Evolutionary conservation across 2,329 filamentous ascomycete species (phyloP).

Genomic region (Rhinocladiella mackenziei): DNA sequence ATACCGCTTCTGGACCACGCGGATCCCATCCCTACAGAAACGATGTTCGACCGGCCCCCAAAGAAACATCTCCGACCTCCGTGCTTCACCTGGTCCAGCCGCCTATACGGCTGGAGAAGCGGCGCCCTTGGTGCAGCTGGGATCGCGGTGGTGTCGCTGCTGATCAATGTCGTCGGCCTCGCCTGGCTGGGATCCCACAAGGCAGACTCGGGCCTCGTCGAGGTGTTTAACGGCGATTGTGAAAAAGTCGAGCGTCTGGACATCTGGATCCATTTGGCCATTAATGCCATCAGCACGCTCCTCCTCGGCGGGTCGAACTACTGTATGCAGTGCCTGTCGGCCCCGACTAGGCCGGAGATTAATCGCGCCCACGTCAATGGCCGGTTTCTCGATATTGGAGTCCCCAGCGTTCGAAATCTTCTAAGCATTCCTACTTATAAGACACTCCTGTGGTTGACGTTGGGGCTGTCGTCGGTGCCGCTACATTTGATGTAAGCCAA

Average conservation of each 20-base stretch:
- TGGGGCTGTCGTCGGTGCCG: slow-evolving; percentile 29
- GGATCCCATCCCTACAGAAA: too few species aligned
- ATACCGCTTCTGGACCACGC: too few species aligned
- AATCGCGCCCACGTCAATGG: slow-evolving; percentile 32
- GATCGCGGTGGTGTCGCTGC: slow-evolving; percentile 17
- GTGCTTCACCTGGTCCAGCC: too few species aligned
- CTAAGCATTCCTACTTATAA: slow-evolving; percentile 13
- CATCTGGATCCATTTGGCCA: slow-evolving; percentile 33
- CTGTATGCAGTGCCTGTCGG: slow-evolving; percentile 36
- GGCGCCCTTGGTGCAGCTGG: slow-evolving; percentile 20
- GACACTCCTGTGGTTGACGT: slow-evolving; percentile 25
- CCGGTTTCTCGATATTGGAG: slow-evolving; percentile 34
- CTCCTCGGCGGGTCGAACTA: slow-evolving; percentile 36
- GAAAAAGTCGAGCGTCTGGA: slow-evolving; percentile 12
- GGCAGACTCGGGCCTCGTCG: slow-evolving; percentile 6
- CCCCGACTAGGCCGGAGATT: slow-evolving; percentile 34
- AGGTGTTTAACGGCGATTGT: slow-evolving; percentile 23
- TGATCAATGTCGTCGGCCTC: slow-evolving; percentile 22
- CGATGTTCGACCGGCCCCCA: too few species aligned
- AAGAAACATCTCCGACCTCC: too few species aligned
- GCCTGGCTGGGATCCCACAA: slow-evolving; percentile 17
- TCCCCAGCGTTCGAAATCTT: slow-evolving; percentile 32
- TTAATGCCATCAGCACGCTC: slow-evolving; percentile 36
- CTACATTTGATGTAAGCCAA: slow-evolving; percentile 30
- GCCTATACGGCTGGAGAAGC: slow-evolving; percentile 23